These are phyloP conservation scores for Mortierella polycephala DNA, from an alignment of 371 early-diverging fungal species.

Conservation along the genomic window DNA sequence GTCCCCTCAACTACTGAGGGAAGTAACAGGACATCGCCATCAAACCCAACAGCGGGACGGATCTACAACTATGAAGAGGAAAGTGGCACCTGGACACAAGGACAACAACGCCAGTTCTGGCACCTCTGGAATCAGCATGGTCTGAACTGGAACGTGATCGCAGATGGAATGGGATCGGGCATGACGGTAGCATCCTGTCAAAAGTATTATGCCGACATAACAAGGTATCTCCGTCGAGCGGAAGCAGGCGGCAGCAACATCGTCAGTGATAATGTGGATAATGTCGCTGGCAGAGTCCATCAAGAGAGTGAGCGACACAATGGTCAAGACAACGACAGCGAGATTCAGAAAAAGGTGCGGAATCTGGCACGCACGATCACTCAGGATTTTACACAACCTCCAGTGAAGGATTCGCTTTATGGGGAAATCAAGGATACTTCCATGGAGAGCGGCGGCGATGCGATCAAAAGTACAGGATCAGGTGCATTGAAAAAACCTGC, in stretches of 20 bases:
- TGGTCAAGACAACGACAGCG: neutral
- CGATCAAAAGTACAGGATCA: neutral
- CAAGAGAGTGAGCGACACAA: no score
- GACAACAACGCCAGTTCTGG: conserved; percentile 20
- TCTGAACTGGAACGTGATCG: conserved; percentile 10
- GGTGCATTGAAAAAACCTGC: neutral
- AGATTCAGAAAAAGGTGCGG: conserved; percentile 4
- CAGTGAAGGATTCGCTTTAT: neutral
- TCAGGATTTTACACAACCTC: conserved; percentile 1
- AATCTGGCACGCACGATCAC: conserved; percentile 4
- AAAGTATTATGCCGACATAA: conserved; percentile 8
- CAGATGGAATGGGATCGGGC: neutral
- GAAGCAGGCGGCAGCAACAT: neutral
- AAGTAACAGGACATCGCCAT: no score
- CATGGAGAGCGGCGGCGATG: neutral
- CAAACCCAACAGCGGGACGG: no score
- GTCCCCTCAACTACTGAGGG: no score
- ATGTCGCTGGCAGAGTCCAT: no score
- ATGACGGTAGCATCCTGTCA: conserved; percentile 2
- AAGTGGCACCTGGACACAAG: conserved; percentile 4
- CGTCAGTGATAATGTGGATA: neutral
- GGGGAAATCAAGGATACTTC: neutral
- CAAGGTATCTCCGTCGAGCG: conserved; percentile 5
- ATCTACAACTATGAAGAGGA: neutral
- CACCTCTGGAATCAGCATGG: conserved; percentile 22